Evolutionary conservation across 805 yeast genomes (phyloP).

Genomic region (Barnettozyma siamensis): DNA sequence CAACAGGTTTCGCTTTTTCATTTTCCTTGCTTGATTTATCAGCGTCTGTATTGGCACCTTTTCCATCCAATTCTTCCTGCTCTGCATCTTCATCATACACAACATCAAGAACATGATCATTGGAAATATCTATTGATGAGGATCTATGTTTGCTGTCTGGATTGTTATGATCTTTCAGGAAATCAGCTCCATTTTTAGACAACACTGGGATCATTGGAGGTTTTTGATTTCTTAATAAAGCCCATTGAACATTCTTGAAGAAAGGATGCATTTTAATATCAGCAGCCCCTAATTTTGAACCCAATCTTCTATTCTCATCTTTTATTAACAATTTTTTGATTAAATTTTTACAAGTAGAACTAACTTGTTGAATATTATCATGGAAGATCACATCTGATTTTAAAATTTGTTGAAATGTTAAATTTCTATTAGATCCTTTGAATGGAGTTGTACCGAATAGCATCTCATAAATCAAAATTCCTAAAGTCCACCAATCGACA

Average conservation of each 20-base stretch:
- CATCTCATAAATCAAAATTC: slow-evolving; percentile 92
- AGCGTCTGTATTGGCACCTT: neutral
- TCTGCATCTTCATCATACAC: slow-evolving; percentile 8
- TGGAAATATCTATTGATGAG: slow-evolving; percentile 25
- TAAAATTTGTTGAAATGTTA: slow-evolving; percentile 82
- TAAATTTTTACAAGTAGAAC: slow-evolving; percentile 72
- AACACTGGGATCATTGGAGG: slow-evolving; percentile 95
- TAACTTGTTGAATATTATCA: slow-evolving; percentile 51
- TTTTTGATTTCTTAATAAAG: slow-evolving; percentile 80
- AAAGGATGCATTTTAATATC: slow-evolving; percentile 89
- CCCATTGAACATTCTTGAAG: slow-evolving; percentile 93
- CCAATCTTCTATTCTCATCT: slow-evolving; percentile 83
- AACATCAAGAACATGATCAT: slow-evolving; percentile 19
- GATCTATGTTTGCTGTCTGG: slow-evolving; percentile 16
- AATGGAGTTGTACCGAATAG: slow-evolving; percentile 93
- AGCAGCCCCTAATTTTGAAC: slow-evolving; percentile 91
- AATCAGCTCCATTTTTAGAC: slow-evolving; percentile 46
- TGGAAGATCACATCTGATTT: slow-evolving; percentile 80
- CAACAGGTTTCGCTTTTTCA: slow-evolving; percentile 27
- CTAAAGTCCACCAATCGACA: slow-evolving; percentile 99
- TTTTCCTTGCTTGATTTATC: neutral
- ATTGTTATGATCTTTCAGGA: slow-evolving; percentile 28
- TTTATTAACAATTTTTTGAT: slow-evolving; percentile 79
- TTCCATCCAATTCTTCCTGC: slow-evolving; percentile 10
- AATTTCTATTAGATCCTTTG: slow-evolving; percentile 84